Percentiles rank a stretch among this genome's conserved stretches.
phyloP scores from a whole-genome alignment of 176 grass and related monocot genomes.

The Elymus sibiricus region DNA sequence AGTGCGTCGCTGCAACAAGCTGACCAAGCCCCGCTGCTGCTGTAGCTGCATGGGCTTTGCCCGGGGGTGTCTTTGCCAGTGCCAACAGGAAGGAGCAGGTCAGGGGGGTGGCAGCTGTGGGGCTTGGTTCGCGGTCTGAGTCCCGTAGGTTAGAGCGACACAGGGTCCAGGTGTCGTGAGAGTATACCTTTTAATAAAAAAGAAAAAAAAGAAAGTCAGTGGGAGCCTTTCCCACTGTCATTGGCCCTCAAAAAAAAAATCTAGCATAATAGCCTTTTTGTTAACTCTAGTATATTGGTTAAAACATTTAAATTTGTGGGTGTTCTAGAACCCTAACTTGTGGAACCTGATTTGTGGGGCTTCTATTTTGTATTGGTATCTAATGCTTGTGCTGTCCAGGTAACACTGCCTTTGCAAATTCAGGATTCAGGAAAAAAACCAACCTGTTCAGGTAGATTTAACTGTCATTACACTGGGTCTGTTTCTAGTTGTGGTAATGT shows the following conservation, averaged over 20 bases:
- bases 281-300: conserved; percentile 6
- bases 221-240: too few relatives aligned
- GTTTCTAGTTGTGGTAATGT: conserved; percentile 3
- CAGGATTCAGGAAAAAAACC: conserved; percentile 26
- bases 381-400: conserved; percentile 23
- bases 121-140: neutral
- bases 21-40: neutral
- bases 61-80: neutral
- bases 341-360: neutral
- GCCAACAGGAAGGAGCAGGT: neutral
- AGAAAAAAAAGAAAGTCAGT: too few relatives aligned
- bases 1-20: neutral
- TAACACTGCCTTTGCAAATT: conserved; percentile 47
- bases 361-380: neutral
- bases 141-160: neutral
- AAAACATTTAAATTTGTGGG: neutral
- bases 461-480: neutral
- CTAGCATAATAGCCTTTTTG: neutral
- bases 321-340: neutral
- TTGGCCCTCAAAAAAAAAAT: too few relatives aligned
- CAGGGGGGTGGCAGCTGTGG: neutral
- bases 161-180: neutral
- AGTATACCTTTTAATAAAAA: too few relatives aligned
- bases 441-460: conserved; percentile 37
- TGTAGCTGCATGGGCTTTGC: neutral